phyloP scores from a whole-genome alignment of 208 protist genomes.

The Acanthamoeba royreba region DNA sequence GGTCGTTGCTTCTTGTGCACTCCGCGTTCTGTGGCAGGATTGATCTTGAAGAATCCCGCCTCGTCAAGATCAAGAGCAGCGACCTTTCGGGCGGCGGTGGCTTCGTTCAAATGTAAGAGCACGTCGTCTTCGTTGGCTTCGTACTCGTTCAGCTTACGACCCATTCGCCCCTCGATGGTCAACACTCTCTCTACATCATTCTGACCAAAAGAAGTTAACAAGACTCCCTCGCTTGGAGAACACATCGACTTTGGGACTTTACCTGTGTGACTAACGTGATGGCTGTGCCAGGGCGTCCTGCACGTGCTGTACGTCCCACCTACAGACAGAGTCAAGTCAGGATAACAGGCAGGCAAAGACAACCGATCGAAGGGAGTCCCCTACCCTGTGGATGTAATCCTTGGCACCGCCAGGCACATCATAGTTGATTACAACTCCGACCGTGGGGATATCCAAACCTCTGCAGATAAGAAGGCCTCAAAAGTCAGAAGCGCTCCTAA shows the following conservation, averaged over 20 bases:
- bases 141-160: slow-evolving; percentile 53
- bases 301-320: slow-evolving; percentile 71
- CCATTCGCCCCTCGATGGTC: slow-evolving; percentile 62
- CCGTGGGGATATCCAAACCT: slow-evolving; percentile 80
- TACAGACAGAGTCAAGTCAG: slow-evolving; percentile 54
- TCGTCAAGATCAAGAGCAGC: slow-evolving; percentile 49
- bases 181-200: slow-evolving; percentile 71
- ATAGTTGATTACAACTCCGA: slow-evolving; percentile 79
- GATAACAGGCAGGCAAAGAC: slow-evolving; percentile 59
- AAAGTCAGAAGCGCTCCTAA: not conserved
- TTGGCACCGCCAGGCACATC: slow-evolving; percentile 65
- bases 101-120: slow-evolving; percentile 58
- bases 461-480: not conserved
- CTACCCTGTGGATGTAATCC: slow-evolving; percentile 70
- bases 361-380: slow-evolving; percentile 41
- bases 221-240: not conserved
- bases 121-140: slow-evolving; percentile 57
- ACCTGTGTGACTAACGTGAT: slow-evolving; percentile 96
- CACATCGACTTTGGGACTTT: not conserved
- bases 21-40: too few species aligned
- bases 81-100: slow-evolving; percentile 51
- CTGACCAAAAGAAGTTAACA: slow-evolving; percentile 47
- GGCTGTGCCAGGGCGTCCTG: slow-evolving; percentile 77
- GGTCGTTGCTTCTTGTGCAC: too few species aligned
- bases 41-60: not conserved